Evolutionary conservation across 2,329 filamentous ascomycete genomes (phyloP), one percentile per base, ranked within the genome.

Genomic region (Alternaria dauci): DNA sequence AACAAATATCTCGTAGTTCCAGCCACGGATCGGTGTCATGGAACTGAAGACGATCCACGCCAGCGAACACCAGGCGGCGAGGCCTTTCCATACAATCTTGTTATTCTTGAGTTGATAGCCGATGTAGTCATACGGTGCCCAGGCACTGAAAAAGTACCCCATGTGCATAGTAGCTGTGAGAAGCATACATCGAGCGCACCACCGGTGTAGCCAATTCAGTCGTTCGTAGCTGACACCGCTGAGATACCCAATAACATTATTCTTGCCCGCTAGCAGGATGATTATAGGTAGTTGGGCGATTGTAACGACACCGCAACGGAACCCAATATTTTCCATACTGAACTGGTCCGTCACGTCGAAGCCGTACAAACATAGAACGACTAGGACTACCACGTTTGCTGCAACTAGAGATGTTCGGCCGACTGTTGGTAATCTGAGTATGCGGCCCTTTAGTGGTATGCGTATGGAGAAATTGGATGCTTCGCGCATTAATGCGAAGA

Each of bases 161-260:
- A 90, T 89, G 68, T 92, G 90, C 4, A 91, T 83, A 1, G 88
- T 88, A 2, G 86, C 87, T 0, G 88, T 91, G 16, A 91, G 79
- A 36, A 92, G 84, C 79, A 92, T 86, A 56, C 88, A 89, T 59
- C 90, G 84, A 3, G 87, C 88, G 9, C 89, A 86, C 89, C 90
- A 92, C 61, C 90, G 85, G 70, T 92, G 90, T 53, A 91, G 77
- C 89, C 89, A 92, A 73, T 91, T 91, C 59, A 92, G 80, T 8
- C 88, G 84, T 77, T 92, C 89, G 70, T 91, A 87, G 61, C 88
- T 88, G 9, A 85, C 83, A 11, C 89, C 89, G 4, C 85, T 82
- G 25, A 92, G 77, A 54, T 83, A 80, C 1, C 86, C 88, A n/a
- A 91, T 78, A 20, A 87, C 78, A 65, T 86, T 88, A 58, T 83